phyloP scores from a whole-genome alignment of 2,329 filamentous ascomycete genomes.

The Fusarium gaditjirri region DNA sequence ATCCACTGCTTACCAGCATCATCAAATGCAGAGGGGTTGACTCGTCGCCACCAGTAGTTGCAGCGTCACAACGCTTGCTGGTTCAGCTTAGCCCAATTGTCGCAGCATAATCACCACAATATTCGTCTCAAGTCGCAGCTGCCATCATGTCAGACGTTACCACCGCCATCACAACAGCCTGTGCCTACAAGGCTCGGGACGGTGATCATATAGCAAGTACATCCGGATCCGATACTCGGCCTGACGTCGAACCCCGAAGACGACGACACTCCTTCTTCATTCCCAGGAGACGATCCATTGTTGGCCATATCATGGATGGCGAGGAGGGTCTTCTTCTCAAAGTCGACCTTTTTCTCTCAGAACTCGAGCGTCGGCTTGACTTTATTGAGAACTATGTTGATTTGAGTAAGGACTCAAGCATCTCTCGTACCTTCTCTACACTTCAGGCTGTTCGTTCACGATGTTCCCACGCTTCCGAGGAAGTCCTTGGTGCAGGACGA shows the following conservation, averaged over 20 bases:
- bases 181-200: conserved; percentile 48
- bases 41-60: conserved; percentile 19
- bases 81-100: conserved; percentile 3
- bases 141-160: conserved; percentile 52
- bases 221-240: conserved; percentile 54
- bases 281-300: conserved; percentile 67
- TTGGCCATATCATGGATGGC: conserved; percentile 69
- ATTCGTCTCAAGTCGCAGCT: conserved; percentile 10
- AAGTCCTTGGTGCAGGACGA: conserved; percentile 87
- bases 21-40: conserved; percentile 16
- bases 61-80: conserved; percentile 28
- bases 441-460: conserved; percentile 87
- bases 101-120: conserved; percentile 25
- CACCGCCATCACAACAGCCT: conserved; percentile 53
- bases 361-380: conserved; percentile 87
- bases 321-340: conserved; percentile 71
- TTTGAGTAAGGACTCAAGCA: conserved; percentile 82
- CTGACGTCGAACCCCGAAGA: conserved; percentile 47
- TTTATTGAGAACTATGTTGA: conserved; percentile 90
- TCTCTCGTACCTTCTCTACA: conserved; percentile 86
- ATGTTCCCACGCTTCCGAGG: conserved; percentile 90
- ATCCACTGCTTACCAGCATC: conserved; percentile 17
- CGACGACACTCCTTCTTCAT: conserved; percentile 68
- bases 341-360: conserved; percentile 83
- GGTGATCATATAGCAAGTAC: conserved; percentile 52